These are phyloP conservation scores for Monoraphidium neglectum DNA, from an alignment of 139 green algal genomes.

Conservation along the genomic window DNA sequence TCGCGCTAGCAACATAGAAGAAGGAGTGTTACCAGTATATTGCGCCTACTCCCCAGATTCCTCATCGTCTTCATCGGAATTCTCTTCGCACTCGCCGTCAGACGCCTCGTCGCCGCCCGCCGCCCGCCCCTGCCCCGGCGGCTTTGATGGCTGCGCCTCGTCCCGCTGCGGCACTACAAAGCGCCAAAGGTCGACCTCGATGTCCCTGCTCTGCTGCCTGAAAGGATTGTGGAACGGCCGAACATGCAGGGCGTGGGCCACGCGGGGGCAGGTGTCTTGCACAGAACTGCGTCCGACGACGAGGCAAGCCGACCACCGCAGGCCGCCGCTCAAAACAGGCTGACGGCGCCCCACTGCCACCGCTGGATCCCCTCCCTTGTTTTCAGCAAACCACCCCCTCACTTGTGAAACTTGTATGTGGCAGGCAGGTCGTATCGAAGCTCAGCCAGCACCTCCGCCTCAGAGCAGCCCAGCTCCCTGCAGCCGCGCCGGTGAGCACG, in stretches of 20 bases:
- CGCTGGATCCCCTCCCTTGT: background rate
- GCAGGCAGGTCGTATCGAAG: constrained; percentile 90
- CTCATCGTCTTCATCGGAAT: too few relatives aligned
- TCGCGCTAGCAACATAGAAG: too few relatives aligned
- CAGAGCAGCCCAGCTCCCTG: constrained; percentile 59
- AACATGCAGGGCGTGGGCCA: background rate
- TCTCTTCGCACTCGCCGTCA: too few relatives aligned
- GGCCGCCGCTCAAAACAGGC: background rate
- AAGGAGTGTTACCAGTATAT: too few relatives aligned
- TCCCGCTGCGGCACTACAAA: constrained; percentile 51
- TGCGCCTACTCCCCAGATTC: too few relatives aligned
- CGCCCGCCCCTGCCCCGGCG: too few relatives aligned
- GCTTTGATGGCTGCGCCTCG: too few relatives aligned
- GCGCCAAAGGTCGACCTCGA: constrained; percentile 87
- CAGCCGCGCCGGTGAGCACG: background rate
- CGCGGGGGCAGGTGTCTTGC: background rate
- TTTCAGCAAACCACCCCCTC: background rate
- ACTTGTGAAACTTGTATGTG: constrained; percentile 84
- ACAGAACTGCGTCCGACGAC: background rate
- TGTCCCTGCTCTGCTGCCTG: constrained; percentile 76
- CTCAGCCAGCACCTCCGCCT: constrained; percentile 86
- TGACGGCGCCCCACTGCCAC: background rate
- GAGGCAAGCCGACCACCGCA: background rate
- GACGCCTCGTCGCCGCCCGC: too few relatives aligned
- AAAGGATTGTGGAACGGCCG: background rate